phyloP scores from a whole-genome alignment of 169 alveolate species.

The Plasmodium falciparum region DNA sequence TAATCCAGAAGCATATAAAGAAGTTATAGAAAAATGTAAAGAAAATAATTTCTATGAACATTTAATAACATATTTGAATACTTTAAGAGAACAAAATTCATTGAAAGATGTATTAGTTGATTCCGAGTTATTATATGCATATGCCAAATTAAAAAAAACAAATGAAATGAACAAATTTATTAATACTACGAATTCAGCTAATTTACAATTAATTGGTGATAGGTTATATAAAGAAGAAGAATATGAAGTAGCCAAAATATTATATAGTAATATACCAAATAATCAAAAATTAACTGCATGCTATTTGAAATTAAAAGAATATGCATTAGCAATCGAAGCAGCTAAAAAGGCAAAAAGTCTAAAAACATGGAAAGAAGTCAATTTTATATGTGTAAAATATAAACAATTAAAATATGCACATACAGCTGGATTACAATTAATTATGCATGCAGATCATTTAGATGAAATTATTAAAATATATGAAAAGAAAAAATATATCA shows the following conservation, averaged over 20 bases:
- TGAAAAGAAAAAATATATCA: conserved; percentile 80
- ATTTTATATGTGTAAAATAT: conserved; percentile 94
- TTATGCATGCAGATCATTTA: conserved; percentile 98
- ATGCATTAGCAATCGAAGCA: conserved; percentile 97
- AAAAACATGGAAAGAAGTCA: conserved; percentile 94
- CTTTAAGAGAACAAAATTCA: conserved; percentile 76
- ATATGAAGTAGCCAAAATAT: conserved; percentile 94
- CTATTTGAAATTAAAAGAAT: conserved; percentile 94
- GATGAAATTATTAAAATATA: conserved; percentile 91
- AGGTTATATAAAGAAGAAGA: conserved; percentile 86
- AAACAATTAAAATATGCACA: conserved; percentile 92
- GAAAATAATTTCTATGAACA: conserved; percentile 82
- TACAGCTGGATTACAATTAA: conserved; percentile 95
- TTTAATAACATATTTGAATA: conserved; percentile 78
- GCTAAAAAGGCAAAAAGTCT: conserved; percentile 99
- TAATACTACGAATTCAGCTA: conserved; percentile 76
- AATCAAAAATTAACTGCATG: conserved; percentile 98
- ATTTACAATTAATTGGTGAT: conserved; percentile 82
- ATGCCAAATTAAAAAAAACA: conserved; percentile 74
- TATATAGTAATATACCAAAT: conserved; percentile 96
- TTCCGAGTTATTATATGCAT: conserved; percentile 68
- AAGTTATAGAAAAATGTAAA: conserved; percentile 74
- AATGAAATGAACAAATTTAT: conserved; percentile 74
- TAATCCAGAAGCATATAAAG: conserved; percentile 72
- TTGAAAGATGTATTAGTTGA: conserved; percentile 76